Base-by-base conservation (phyloP, 768 basidiomycete species). In the Cyclocybe aegerita region DNA sequence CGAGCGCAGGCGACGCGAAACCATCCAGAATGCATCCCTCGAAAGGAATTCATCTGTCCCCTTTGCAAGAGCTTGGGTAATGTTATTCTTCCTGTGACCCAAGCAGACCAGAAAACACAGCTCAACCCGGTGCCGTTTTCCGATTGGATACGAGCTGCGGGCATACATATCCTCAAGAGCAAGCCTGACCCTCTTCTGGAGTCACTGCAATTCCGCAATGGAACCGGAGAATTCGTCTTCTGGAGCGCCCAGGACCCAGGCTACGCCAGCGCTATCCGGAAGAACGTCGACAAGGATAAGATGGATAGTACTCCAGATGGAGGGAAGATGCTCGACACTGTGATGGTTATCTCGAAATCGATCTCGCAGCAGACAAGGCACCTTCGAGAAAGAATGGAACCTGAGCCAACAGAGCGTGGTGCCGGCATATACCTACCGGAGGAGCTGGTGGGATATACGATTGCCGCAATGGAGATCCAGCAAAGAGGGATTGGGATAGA, bases 21-120 rank as follows among this genome's bases (percentile, higher is more conserved):
- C 56, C 96, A 97, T 62, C 95, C 97, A 0, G 96, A 98, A 65
- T 89, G 85, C 60, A 92, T 94, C n/a, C 83, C 88, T 11, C 80
- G 97, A 36, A 88, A 89, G 58, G 97, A 99, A 61, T 98, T 87
- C 70, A 90, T 98, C 41, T 99, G 97, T 59, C 97, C 97, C 1
- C 72, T 99, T 4, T 99, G 97, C 75, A 98, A 98, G 70, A 93
- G 91, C 59, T 75, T 98, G 5, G 94, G 96, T 3, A 99, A 99
- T 66, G 83, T 93, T 30, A 86, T 99, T 37, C 77, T 99, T 0
- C 97, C 97, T 0, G 85, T 95, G 12, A 75, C 80, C 4, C 73
- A 74, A 9, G 74, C 84, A 0, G 65, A 75, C 9, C 57, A 57
- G n/a, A 77, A 72, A 33, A 65, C 76, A 15, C 48, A 57, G 16